Conservation (phyloP, 2,329 filamentous ascomycete genomes). For the Cordyceps pruinosa region DNA sequence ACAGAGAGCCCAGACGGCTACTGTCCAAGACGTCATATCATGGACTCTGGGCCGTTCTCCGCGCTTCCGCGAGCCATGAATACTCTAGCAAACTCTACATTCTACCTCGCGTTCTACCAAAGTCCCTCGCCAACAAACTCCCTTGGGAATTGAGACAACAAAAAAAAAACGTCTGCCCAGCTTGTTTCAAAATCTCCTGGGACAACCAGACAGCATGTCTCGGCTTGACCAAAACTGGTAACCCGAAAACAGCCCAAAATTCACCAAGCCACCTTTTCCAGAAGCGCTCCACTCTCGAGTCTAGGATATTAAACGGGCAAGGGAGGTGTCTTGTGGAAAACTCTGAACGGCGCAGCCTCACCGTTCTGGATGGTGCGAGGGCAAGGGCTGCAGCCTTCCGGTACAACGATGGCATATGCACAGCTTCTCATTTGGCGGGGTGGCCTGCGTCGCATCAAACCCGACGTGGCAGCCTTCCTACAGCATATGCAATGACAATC, state of each 20-base stretch:
- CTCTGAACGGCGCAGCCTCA: background rate
- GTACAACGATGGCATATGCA: too few relatives aligned
- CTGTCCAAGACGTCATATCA: background rate
- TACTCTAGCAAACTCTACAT: background rate
- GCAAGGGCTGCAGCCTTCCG: background rate
- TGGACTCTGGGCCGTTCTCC: background rate
- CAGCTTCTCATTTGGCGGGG: too few relatives aligned
- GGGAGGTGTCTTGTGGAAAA: too few relatives aligned
- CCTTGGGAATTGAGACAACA: too few relatives aligned
- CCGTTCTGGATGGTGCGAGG: background rate
- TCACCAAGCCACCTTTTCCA: background rate
- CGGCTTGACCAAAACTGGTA: background rate
- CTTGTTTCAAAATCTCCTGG: background rate
- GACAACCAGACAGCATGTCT: background rate
- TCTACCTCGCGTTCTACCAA: background rate
- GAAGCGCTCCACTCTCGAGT: background rate
- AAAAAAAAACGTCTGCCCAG: background rate
- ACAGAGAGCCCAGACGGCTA: background rate
- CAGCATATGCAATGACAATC: too few relatives aligned
- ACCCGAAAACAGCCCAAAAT: conserved; percentile 2
- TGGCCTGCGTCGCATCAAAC: too few relatives aligned
- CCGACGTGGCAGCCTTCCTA: background rate
- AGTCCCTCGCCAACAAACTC: background rate
- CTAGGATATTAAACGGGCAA: conserved; percentile 4
- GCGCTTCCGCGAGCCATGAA: background rate